A percentile compares a stretch with the other conserved stretches of the same genome.
Conservation (phyloP, 371 early-diverging fungal genomes). For the Mortierella sp. region DNA sequence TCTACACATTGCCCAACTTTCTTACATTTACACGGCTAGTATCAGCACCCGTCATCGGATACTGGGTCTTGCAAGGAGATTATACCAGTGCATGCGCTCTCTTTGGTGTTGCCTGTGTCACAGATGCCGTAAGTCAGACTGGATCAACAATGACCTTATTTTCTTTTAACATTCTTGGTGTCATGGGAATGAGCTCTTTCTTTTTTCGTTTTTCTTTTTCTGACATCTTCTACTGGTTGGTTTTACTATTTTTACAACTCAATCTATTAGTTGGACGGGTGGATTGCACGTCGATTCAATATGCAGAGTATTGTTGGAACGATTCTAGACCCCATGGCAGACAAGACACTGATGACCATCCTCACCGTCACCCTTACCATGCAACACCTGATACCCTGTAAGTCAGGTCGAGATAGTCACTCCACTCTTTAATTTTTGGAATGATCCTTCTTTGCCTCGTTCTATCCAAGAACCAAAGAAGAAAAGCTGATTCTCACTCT, state of each 20-base stretch:
- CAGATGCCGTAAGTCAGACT: slow-evolving; percentile 76
- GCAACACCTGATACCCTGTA: slow-evolving; percentile 83
- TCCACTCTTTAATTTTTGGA: background rate
- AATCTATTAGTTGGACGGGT: slow-evolving; percentile 82
- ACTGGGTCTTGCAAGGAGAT: slow-evolving; percentile 80
- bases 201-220: slow-evolving; percentile 12
- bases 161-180: background rate
- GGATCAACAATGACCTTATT: background rate
- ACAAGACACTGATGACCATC: slow-evolving; percentile 94
- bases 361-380: slow-evolving; percentile 84
- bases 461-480: background rate
- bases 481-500: background rate
- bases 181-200: too few relatives aligned
- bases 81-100: slow-evolving; percentile 76
- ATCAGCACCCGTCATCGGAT: slow-evolving; percentile 89
- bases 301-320: slow-evolving; percentile 90
- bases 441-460: too few relatives aligned
- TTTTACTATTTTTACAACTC: background rate
- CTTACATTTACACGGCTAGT: slow-evolving; percentile 82
- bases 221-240: slow-evolving; percentile 3
- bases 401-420: slow-evolving; percentile 7
- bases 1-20: slow-evolving; percentile 90
- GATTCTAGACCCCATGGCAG: slow-evolving; percentile 96
- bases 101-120: slow-evolving; percentile 83
- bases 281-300: slow-evolving; percentile 88